Evolutionary conservation across 768 basidiomycete genomes (phyloP).

Genomic region (Russula sp.): DNA sequence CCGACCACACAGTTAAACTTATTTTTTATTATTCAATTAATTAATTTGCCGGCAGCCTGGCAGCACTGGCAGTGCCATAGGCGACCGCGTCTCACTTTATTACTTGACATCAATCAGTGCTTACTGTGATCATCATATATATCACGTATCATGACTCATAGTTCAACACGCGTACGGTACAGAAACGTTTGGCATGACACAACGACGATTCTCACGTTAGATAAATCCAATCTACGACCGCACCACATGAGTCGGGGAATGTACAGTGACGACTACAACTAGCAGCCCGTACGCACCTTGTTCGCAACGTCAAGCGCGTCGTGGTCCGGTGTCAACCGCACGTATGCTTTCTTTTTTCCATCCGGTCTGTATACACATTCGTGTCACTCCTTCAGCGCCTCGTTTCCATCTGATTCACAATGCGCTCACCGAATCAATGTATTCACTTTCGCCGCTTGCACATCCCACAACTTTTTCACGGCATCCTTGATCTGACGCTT

Average conservation of each 20-base stretch:
- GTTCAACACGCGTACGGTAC: neutral
- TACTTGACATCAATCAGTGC: neutral
- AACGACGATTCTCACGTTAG: conserved; percentile 36
- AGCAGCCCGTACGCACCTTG: conserved; percentile 53
- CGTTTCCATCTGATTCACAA: neutral
- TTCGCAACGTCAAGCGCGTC: conserved; percentile 97
- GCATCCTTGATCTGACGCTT: conserved; percentile 99
- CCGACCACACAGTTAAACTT: too few relatives aligned
- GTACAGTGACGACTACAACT: neutral
- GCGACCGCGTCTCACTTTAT: neutral
- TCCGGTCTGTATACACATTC: conserved; percentile 59
- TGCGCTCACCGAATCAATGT: conserved; percentile 85
- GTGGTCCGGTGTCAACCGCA: conserved; percentile 90
- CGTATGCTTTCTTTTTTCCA: conserved; percentile 99
- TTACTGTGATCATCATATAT: neutral
- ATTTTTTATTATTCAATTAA: too few relatives aligned
- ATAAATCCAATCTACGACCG: conserved; percentile 85
- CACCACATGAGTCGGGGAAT: neutral
- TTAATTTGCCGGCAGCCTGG: too few relatives aligned
- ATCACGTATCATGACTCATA: neutral
- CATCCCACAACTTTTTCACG: conserved; percentile 98
- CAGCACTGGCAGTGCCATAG: too few relatives aligned
- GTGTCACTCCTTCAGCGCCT: neutral
- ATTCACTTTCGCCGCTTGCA: conserved; percentile 94
- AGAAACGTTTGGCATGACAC: neutral